Base-by-base conservation (phyloP, 495 filamentous ascomycete genomes). In the Daldinia decipiens region DNA sequence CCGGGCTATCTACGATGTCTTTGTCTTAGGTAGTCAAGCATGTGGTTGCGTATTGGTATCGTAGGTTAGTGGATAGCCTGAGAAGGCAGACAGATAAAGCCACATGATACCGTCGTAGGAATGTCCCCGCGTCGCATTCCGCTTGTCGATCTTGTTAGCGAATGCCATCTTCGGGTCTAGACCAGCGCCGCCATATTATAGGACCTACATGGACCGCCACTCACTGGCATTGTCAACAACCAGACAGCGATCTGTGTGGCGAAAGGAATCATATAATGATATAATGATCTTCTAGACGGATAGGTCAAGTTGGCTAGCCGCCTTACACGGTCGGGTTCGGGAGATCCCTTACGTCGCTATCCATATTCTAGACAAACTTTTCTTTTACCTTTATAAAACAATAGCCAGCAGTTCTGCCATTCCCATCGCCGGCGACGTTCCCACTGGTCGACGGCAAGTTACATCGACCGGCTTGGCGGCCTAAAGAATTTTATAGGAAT, bases 81-180 rank as follows among this genome's bases (percentile, higher is more conserved):
- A 19, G 58, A 64, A 72, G 59, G 32, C 64, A 56, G 59, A 60
- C 54, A 17, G 26, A 53, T 24, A 47, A 60, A 36, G 60, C 63
- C 65, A 65, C 54, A 55, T 72, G 70, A 72, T 68, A 56, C 13
- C 24, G 40, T 51, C 26, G 59, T 62, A 57, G 31, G 62, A 52
- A 40, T 65, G 38, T 8, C 57, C 62, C 60, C 68, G 50, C 68
- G 65, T 73, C 43, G 61, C 65, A 73, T 68, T 57, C 64, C 62
- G 57, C 50, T 62, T 26, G 70, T 47, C 55, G 70, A 73, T 65
- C 70, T 36, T 64, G 60, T 61, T 64, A 27, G 56, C 17, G 13
- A 58, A 65, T 61, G 36, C 51, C 54, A 15, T 65, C 24, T 27
- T 52, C 19, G 12, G 56, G 38, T 34, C 56, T 67, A 68, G 64